These are phyloP conservation scores for Durio zibethinus DNA, from an alignment of 345 rosid species.

Conservation along the genomic window DNA sequence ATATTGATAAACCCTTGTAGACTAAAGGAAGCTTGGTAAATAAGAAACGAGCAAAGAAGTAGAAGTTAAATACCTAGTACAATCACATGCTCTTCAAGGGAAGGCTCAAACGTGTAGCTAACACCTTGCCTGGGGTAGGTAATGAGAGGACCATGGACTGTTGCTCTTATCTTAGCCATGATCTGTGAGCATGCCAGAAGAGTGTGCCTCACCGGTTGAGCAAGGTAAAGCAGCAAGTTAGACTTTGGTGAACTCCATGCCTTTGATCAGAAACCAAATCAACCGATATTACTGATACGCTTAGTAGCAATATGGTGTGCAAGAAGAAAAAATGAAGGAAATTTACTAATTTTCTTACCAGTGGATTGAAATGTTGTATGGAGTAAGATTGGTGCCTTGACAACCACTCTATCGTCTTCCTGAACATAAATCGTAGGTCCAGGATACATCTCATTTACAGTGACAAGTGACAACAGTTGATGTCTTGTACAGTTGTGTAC, in stretches of 20 bases:
- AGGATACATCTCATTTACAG: constrained; percentile 30
- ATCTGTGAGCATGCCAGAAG: constrained; percentile 23
- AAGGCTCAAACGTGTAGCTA: constrained; percentile 28
- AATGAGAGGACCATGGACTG: constrained; percentile 37
- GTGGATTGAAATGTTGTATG: constrained; percentile 23
- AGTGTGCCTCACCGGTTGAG: constrained; percentile 34
- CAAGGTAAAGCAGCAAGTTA: constrained; percentile 32
- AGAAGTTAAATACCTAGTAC: constrained; percentile 17
- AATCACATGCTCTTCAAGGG: constrained; percentile 25
- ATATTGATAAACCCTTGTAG: background rate
- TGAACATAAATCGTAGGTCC: constrained; percentile 38
- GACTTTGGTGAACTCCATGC: constrained; percentile 34
- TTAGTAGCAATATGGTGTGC: background rate
- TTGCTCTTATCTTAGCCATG: constrained; percentile 38
- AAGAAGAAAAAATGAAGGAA: background rate
- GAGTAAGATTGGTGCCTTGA: constrained; percentile 26
- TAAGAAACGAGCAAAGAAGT: background rate
- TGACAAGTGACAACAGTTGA: too few relatives aligned
- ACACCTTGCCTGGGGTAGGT: background rate
- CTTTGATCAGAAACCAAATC: background rate
- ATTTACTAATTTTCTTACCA: constrained; percentile 18
- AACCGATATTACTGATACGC: background rate
- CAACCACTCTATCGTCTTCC: too few relatives aligned
- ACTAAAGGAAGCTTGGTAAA: background rate
- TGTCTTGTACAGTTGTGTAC: constrained; percentile 30